phyloP scores from a whole-genome alignment of 2,329 filamentous ascomycete species.

The Stenocarpella maydis region DNA sequence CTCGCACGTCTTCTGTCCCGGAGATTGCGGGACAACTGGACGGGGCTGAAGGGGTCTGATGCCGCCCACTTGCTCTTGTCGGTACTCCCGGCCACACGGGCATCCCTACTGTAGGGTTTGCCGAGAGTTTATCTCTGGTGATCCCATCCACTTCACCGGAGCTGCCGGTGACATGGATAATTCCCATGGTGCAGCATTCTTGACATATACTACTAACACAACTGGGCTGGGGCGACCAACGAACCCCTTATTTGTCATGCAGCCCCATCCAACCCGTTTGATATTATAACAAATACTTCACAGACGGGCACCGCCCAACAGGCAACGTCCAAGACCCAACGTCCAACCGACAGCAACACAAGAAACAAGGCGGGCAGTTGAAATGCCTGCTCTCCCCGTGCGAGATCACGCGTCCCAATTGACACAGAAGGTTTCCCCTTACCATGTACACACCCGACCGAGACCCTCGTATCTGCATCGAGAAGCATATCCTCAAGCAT shows the following conservation, averaged over 20 bases:
- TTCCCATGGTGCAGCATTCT: not conserved
- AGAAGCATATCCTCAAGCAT: no score
- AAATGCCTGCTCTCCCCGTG: not conserved
- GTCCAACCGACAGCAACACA: no score
- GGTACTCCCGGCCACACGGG: constrained; percentile 20
- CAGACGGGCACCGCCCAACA: not conserved
- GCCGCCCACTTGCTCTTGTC: constrained; percentile 19
- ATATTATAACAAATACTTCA: not conserved
- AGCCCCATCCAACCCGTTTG: not conserved
- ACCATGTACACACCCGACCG: not conserved
- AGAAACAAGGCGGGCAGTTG: not conserved
- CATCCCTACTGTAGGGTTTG: constrained; percentile 22
- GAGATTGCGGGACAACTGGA: constrained; percentile 20
- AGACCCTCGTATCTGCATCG: not conserved
- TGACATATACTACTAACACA: not conserved
- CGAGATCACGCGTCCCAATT: not conserved
- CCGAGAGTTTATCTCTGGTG: constrained; percentile 27
- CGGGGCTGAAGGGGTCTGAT: constrained; percentile 21
- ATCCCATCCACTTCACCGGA: constrained; percentile 19
- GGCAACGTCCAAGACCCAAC: not conserved
- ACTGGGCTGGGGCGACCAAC: not conserved
- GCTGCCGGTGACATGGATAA: constrained; percentile 19
- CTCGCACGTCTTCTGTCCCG: constrained; percentile 19
- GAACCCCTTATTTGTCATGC: not conserved
- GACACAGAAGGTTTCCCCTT: not conserved